Evolutionary conservation across 2,329 filamentous ascomycete species (phyloP), one percentile per base, ranked within the genome.

Genomic region (Fusarium sp.): DNA sequence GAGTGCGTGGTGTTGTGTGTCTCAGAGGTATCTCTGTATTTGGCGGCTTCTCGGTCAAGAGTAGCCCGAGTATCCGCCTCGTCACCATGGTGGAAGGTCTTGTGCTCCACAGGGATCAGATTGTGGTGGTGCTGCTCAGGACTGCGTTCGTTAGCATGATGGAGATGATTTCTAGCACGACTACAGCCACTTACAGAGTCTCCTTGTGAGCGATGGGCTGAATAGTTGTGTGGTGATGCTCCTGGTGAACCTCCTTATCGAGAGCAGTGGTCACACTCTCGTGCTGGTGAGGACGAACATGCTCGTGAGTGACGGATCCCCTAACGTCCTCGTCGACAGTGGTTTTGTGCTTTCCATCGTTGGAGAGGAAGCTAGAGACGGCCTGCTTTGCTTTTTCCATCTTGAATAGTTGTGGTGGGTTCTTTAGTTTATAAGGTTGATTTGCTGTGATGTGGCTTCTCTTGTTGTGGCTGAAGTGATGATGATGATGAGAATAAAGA

Each of bases 201-300:
- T 78, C 74, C 31, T 69, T 68, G 14, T 61, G 55, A 11, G 65
- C 39, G 21, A 92, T 76, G 0, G 88, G 88, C 75, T 91, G 88
- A 1, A 91, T 77, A 0, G 85, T 86, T 42, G 86, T 89, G 72
- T 91, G 87, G 72, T 90, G 86, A 67, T 91, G 88, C 56, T 91
- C 85, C 71, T 90, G 88, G 70, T 91, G 88, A 4, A 90, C 78
- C 67, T 91, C 88, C 65, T 83, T 84, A 70, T 91, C 86, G 23
- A 91, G 73, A 7, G 86, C 88, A 2, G 84, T 88, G 17, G 78
- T 80, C 9, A 84, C 66, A n/a, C 87, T 75, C 69, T 91, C 86
- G 51, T 89, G 87, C 36, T 81, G 74, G n/a, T 83, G 81, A 38
- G 83, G 84, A 56, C 79, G 82, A 39, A 90, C 73, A 2, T 80